phyloP scores from a whole-genome alignment of 1,284 basidiomycete genomes.

The Psilocybe mexicana region DNA sequence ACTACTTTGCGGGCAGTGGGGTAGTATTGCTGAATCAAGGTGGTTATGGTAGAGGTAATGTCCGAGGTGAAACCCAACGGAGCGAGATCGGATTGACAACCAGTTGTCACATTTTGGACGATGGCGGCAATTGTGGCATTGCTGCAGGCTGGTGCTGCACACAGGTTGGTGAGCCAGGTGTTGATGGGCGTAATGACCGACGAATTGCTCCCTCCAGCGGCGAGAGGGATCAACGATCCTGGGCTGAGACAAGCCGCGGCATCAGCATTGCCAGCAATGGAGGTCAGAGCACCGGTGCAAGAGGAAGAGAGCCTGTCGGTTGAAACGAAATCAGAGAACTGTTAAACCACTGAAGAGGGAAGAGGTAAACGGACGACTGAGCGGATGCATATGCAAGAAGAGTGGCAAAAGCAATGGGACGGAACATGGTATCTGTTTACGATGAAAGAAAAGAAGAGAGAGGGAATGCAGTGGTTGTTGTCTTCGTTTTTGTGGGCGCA shows the following conservation, averaged over 20 bases:
- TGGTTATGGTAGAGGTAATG: slow-evolving; percentile 30
- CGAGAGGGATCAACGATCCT: slow-evolving; percentile 44
- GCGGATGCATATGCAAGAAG: slow-evolving; percentile 45
- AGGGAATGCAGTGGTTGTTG: slow-evolving; percentile 10
- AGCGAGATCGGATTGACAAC: slow-evolving; percentile 54
- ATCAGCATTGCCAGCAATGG: slow-evolving; percentile 45
- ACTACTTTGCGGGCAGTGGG: slow-evolving; percentile 52
- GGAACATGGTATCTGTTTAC: slow-evolving; percentile 20
- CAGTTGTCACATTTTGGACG: slow-evolving; percentile 47
- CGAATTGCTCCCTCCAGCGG: slow-evolving; percentile 35
- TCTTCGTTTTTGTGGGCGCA: slow-evolving; percentile 3
- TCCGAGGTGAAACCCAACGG: slow-evolving; percentile 30
- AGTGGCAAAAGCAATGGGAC: slow-evolving; percentile 29
- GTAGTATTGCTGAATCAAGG: slow-evolving; percentile 47
- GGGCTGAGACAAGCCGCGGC: slow-evolving; percentile 57
- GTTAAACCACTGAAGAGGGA: background rate
- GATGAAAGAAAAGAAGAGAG: slow-evolving; percentile 7
- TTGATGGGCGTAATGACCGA: slow-evolving; percentile 56
- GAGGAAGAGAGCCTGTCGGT: slow-evolving; percentile 34
- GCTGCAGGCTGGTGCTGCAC: slow-evolving; percentile 53
- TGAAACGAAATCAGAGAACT: background rate
- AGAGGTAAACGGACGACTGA: slow-evolving; percentile 47
- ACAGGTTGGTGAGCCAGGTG: slow-evolving; percentile 59
- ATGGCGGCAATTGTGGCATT: slow-evolving; percentile 51
- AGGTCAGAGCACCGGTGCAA: slow-evolving; percentile 41